Conservation (phyloP, 805 yeast species). For the Lipomyces chichibuensis region DNA sequence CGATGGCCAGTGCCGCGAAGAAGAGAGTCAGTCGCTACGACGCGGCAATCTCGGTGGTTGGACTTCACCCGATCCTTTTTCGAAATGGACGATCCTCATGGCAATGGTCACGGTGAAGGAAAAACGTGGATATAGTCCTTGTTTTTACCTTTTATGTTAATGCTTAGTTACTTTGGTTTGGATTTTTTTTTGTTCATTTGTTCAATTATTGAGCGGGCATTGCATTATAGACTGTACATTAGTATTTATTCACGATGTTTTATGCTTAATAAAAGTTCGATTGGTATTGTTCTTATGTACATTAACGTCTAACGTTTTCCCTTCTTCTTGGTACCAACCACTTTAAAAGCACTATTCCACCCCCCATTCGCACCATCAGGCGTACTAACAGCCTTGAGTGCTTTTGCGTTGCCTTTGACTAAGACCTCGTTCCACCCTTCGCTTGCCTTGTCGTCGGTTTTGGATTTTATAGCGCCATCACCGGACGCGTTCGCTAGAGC, state of each 20-base stretch:
- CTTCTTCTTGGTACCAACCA: slow-evolving; percentile 64
- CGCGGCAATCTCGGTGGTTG: slow-evolving; percentile 19
- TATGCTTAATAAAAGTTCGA: background rate
- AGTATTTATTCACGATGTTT: background rate
- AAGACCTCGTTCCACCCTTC: slow-evolving; percentile 35
- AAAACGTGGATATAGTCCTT: slow-evolving; percentile 13
- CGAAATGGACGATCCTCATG: slow-evolving; percentile 15
- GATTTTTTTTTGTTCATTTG: background rate
- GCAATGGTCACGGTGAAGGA: slow-evolving; percentile 22
- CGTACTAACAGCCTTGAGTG: slow-evolving; percentile 17
- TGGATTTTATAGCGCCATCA: slow-evolving; percentile 20
- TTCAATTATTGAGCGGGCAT: background rate
- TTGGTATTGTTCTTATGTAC: background rate
- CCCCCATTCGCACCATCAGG: slow-evolving; percentile 39
- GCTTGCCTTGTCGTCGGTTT: slow-evolving; percentile 32
- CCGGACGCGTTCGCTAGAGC: slow-evolving; percentile 23
- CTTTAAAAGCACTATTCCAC: slow-evolving; percentile 56
- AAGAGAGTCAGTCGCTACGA: background rate
- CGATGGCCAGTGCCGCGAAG: background rate
- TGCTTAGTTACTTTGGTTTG: background rate
- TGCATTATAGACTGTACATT: slow-evolving; percentile 1
- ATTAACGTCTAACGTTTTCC: slow-evolving; percentile 37
- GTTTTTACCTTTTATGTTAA: background rate
- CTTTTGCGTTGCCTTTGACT: slow-evolving; percentile 29
- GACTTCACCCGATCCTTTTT: slow-evolving; percentile 15